These are phyloP conservation scores for Houttuynia cordata DNA, from an alignment of 164 flowering plant genomes.

Conservation along the genomic window DNA sequence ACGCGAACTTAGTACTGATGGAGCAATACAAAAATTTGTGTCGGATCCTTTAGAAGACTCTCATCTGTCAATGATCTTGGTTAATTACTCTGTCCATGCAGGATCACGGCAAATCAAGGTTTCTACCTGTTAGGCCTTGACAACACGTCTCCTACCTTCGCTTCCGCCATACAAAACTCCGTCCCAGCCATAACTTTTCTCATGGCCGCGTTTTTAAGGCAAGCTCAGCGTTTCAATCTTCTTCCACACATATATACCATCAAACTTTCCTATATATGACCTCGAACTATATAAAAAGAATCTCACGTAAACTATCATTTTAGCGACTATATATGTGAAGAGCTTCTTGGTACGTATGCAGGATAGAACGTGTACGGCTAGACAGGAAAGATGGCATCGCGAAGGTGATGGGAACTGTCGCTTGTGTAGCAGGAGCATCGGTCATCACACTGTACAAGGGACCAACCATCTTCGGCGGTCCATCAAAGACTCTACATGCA, in stretches of 20 bases:
- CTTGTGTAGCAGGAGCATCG: constrained; percentile 82
- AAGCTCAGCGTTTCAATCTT: constrained; percentile 6
- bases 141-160: constrained; percentile 94
- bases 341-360: constrained; percentile 18
- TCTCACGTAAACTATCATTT: background rate
- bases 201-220: constrained; percentile 90
- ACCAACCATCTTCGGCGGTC: constrained; percentile 34
- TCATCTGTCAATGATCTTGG: background rate
- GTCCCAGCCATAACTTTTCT: constrained; percentile 98
- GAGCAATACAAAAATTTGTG: background rate
- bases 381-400: constrained; percentile 75
- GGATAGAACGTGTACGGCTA: constrained; percentile 78
- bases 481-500: constrained; percentile 2
- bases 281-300: background rate
- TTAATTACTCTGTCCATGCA: constrained; percentile 12
- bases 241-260: background rate
- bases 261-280: background rate
- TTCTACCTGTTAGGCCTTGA: constrained; percentile 94
- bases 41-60: background rate
- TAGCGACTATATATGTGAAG: background rate
- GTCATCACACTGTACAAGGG: constrained; percentile 94
- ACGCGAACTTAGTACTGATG: too few species aligned
- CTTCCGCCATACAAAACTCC: constrained; percentile 95
- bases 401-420: constrained; percentile 59
- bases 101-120: constrained; percentile 97